Evolutionary conservation across 495 filamentous ascomycete genomes (phyloP).

Genomic region (Hypoxylon cercidicola): DNA sequence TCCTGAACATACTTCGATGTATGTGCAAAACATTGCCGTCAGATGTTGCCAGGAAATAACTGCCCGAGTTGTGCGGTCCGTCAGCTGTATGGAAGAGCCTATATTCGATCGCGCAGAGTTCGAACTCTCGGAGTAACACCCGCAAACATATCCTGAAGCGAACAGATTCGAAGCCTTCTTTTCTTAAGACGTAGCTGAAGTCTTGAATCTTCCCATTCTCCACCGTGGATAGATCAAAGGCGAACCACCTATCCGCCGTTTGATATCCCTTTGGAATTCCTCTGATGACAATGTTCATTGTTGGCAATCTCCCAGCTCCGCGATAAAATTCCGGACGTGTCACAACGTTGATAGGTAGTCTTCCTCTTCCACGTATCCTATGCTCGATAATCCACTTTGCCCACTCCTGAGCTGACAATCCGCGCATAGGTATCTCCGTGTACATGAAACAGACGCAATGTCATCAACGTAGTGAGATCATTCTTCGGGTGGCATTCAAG

Average conservation of each 20-base stretch:
- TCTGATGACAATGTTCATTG: not conserved
- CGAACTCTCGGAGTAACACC: too few relatives aligned
- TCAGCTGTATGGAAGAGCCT: too few relatives aligned
- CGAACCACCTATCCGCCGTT: not conserved
- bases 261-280: not conserved
- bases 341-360: not conserved
- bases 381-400: not conserved
- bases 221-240: not conserved
- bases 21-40: too few relatives aligned
- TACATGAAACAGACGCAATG: not conserved
- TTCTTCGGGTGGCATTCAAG: not conserved
- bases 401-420: not conserved
- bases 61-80: too few relatives aligned
- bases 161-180: too few relatives aligned
- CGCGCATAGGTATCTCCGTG: not conserved
- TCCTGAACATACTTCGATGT: too few relatives aligned
- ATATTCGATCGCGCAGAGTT: too few relatives aligned
- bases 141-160: too few relatives aligned
- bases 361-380: not conserved
- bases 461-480: not conserved
- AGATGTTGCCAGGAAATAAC: too few relatives aligned
- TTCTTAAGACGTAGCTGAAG: not conserved
- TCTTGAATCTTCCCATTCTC: not conserved
- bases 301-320: not conserved
- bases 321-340: not conserved